A percentile compares a stretch with the other conserved stretches of the same genome.
These are phyloP conservation scores for Crithidia mellificae DNA, from an alignment of 208 protist genomes.

Conservation along the genomic window DNA sequence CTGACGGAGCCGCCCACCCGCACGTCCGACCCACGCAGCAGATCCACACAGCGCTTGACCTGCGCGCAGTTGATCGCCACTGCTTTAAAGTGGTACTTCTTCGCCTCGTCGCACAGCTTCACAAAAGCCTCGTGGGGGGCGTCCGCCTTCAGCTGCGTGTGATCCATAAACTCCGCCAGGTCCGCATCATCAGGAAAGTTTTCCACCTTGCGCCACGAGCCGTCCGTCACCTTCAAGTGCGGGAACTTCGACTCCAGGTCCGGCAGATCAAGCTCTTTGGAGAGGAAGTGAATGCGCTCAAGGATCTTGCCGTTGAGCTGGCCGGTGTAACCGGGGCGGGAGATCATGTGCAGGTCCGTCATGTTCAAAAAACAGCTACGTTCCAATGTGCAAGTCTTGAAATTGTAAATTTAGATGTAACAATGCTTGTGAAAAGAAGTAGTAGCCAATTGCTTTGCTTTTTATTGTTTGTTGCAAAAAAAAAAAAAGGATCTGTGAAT, in stretches of 20 bases:
- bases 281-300: conserved; percentile 52
- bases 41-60: conserved; percentile 54
- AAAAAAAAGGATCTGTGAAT: too few relatives aligned
- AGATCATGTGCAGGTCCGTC: conserved; percentile 42
- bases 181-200: conserved; percentile 10
- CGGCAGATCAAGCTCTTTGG: conserved; percentile 37
- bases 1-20: conserved; percentile 74
- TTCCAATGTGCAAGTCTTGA: too few relatives aligned
- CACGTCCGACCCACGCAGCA: conserved; percentile 60
- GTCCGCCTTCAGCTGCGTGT: conserved; percentile 91
- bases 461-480: too few relatives aligned
- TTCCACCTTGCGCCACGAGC: conserved; percentile 46
- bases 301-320: conserved; percentile 62
- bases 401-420: too few relatives aligned
- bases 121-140: conserved; percentile 54
- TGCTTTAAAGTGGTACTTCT: conserved; percentile 74
- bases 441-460: too few relatives aligned
- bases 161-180: conserved; percentile 85
- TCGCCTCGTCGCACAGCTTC: conserved; percentile 91
- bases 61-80: conserved; percentile 93
- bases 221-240: conserved; percentile 49
- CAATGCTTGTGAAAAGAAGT: too few relatives aligned
- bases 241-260: conserved; percentile 56
- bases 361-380: conserved; percentile 17
- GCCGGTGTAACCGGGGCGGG: conserved; percentile 61